Evolutionary conservation across 306 rosid genomes (phyloP), one percentile per base, ranked within the genome.

Genomic region (Pyrus communis): DNA sequence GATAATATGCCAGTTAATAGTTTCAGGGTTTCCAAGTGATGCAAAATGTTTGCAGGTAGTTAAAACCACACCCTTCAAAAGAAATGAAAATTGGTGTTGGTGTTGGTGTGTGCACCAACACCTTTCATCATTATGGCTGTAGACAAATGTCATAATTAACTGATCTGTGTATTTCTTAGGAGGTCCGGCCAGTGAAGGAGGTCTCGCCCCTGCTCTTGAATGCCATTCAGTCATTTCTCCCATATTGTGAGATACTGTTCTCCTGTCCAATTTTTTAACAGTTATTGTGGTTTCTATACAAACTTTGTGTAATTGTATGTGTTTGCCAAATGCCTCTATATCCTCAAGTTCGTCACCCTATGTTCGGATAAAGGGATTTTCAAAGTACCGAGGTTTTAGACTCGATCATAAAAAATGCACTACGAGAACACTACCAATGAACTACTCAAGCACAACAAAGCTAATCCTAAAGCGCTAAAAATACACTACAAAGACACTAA

Each of bases 21-120:
- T 91, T 77, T 94, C 95, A 22, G 98, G 98, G 74, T 94, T 85
- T 86, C 91, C 93, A 79, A 92, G 98, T 52, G 98, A 94, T 89
- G 89, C 96, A 70, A 90, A 86, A 82, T 87, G 91, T 82, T 83
- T 92, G 74, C 97, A 87, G 97, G 98, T 92, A 84, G 77, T 78
- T 46, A 33, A 75, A 25, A 17, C 51, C 49, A 11, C 74, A 70
- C 23, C 49, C 21, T 28, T 4, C 33, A 21, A 30, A 52, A 31
- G 15, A 21, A 31, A 9, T 30, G n/a, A 71, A 71, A 9, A 63
- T 63, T 63, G 5, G 13, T 71, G 61, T 52, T 70, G 45, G 46
- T 52, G n/a, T n/a, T n/a, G n/a, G n/a, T n/a, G n/a, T n/a, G 43
- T 70, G n/a, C 40, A 62, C 38, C 33, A 3, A 62, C n/a, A 9